Base-by-base conservation (phyloP, 306 rosid species). In the Vigna mungo region DNA sequence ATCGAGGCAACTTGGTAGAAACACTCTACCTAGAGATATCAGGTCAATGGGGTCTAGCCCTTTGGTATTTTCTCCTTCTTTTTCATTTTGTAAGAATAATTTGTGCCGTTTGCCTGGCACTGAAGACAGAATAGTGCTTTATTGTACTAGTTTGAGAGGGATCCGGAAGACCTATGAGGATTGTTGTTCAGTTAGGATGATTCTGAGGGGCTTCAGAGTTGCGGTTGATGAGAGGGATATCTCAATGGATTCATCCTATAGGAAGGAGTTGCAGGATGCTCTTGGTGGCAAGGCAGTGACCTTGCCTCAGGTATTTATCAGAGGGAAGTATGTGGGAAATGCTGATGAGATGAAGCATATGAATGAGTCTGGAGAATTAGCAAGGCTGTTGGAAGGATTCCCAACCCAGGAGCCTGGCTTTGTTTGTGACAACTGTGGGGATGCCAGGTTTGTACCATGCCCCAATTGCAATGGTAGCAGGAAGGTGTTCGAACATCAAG, bases 81-180 rank as follows among this genome's bases (percentile, higher is more conserved):
- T 11, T 12, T 23, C 75, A 32, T 44, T 52, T 23, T 52, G 4
- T 44, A 68, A 75, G 15, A 80, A 49, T 4, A 80, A 37, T 34
- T 60, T 76, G 78, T 68, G 71, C 25, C 52, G 34, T 77, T 80
- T 83, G 20, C 68, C 89, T 1, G 86, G 88, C 8, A 37, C 77
- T 43, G 96, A 93, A 64, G 88, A 91, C 60, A 90, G 82, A 71
- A 77, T 93, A 17, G 90, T 90, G 37, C 37, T 93, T 36, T 93
- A 90, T 75, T 86, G 88, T 73, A 93, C 97, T 4, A 93, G 94
- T 65, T 75, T 93, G 78, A 72, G 97, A 83, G 97, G 96, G 61
- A 89, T 93, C 41, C 67, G 96, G 1, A 89, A 85, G 66, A 93
- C 96, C 27, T 86, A 87, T 18, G 94, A 93, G 76, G 97, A 93